These are phyloP conservation scores for Venturia oleaginea DNA, from an alignment of 2,329 filamentous ascomycete genomes.

Conservation along the genomic window DNA sequence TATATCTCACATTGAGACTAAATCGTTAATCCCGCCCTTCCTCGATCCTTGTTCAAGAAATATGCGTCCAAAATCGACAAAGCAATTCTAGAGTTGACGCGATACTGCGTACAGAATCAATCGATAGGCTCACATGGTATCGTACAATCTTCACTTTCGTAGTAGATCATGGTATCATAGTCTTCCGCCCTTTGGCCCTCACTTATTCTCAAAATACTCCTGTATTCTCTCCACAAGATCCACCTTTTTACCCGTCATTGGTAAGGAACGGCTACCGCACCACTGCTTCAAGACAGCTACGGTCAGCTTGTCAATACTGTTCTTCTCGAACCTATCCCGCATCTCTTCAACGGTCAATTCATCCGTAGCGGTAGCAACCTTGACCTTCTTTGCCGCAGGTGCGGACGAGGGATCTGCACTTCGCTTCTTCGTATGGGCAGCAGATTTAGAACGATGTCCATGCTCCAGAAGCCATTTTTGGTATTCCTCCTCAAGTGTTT, in stretches of 20 bases:
- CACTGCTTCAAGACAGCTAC: slow-evolving; percentile 28
- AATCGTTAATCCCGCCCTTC: too few species aligned
- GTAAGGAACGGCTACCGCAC: slow-evolving; percentile 14
- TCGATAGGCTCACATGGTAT: background rate
- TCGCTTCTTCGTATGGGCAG: slow-evolving; percentile 39
- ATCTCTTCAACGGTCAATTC: slow-evolving; percentile 32
- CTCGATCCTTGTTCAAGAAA: too few species aligned
- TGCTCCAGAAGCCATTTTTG: slow-evolving; percentile 32
- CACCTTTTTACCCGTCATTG: slow-evolving; percentile 20
- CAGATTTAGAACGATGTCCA: slow-evolving; percentile 32
- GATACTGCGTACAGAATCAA: too few species aligned
- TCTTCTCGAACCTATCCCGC: slow-evolving; percentile 33
- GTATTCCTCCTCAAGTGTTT: slow-evolving; percentile 53
- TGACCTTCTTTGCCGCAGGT: slow-evolving; percentile 36
- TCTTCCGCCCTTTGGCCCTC: background rate
- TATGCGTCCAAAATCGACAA: too few species aligned
- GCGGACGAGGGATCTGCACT: slow-evolving; percentile 18
- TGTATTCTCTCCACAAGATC: slow-evolving; percentile 25
- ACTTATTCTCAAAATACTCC: slow-evolving; percentile 14
- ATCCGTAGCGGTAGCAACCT: slow-evolving; percentile 24
- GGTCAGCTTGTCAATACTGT: slow-evolving; percentile 29
- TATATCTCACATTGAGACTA: too few species aligned
- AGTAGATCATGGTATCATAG: background rate
- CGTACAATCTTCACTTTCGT: too few species aligned
- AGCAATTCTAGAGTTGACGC: too few species aligned